Percentiles rank a stretch among this genome's conserved stretches.
phyloP scores from a whole-genome alignment of 2,329 filamentous ascomycete genomes.

The Neocatenulostroma microsporum region DNA sequence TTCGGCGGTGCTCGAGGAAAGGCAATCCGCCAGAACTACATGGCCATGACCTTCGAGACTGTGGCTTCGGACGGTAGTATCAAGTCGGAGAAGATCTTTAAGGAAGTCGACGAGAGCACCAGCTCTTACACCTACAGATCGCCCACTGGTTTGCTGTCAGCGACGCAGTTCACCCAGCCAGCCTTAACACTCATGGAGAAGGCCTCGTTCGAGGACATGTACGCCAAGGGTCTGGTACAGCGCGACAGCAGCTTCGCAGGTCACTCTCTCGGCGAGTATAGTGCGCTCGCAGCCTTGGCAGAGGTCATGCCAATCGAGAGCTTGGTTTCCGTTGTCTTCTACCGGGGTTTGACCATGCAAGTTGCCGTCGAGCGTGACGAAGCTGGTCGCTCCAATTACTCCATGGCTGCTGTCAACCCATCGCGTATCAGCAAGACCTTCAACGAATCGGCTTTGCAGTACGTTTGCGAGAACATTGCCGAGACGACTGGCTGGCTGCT shows the following conservation, averaged over 20 bases:
- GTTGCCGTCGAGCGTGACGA: conserved; percentile 96
- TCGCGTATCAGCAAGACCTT: conserved; percentile 98
- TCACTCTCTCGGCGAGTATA: conserved; percentile 97
- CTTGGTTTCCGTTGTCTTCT: conserved; percentile 97
- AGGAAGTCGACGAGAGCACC: conserved; percentile 87
- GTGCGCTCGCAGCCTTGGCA: conserved; percentile 85
- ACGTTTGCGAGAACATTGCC: conserved; percentile 90
- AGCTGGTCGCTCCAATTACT: conserved; percentile 90
- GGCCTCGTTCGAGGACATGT: conserved; percentile 99
- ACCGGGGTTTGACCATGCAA: conserved; percentile 98
- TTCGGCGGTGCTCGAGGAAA: conserved; percentile 96
- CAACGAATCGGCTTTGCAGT: conserved; percentile 94
- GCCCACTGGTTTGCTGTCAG: conserved; percentile 86
- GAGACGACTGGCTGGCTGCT: conserved; percentile 92
- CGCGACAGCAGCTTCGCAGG: conserved; percentile 95
- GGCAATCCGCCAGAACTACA: conserved; percentile 97
- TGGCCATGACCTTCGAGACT: conserved; percentile 99
- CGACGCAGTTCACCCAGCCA: conserved; percentile 97
- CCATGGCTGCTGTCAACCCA: conserved; percentile 98
- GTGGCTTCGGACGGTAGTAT: conserved; percentile 83
- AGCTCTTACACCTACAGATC: conserved; percentile 96
- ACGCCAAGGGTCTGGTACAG: conserved; percentile 89
- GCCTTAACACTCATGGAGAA: conserved; percentile 99
- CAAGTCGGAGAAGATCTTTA: conserved; percentile 99
- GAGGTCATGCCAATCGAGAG: conserved; percentile 99